Evolutionary conservation across 2,329 filamentous ascomycete genomes (phyloP).

Genomic region (Aspergillus piperis): DNA sequence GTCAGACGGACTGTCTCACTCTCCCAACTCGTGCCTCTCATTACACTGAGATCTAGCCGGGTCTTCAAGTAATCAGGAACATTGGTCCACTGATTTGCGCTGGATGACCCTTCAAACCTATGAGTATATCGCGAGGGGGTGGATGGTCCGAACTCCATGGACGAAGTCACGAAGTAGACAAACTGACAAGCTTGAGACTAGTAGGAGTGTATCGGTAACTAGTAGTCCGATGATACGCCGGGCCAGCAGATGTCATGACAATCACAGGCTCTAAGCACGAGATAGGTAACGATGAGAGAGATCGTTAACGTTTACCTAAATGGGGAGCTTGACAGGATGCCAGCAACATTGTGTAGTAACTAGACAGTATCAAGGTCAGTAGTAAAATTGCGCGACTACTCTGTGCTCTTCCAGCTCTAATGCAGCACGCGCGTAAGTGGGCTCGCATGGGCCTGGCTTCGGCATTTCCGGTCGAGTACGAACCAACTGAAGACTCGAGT

Average conservation of each 20-base stretch:
- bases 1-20: constrained; percentile 15
- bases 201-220: not conserved
- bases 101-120: not conserved
- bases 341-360: not conserved
- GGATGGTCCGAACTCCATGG: not conserved
- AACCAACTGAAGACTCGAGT: not conserved
- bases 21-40: not conserved
- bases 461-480: not conserved
- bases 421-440: not conserved
- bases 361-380: not conserved
- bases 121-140: not conserved
- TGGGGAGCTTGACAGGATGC: not conserved
- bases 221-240: not conserved
- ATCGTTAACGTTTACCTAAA: not conserved
- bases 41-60: constrained; percentile 18
- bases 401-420: not conserved
- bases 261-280: not conserved
- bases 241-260: not conserved
- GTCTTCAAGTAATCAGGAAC: constrained; percentile 18
- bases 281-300: not conserved
- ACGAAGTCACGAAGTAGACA: not conserved
- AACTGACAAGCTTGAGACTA: not conserved
- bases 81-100: constrained; percentile 11
- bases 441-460: constrained; percentile 1
- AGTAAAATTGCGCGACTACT: not conserved